Conservation (phyloP, 164 flowering plant genomes). For the Annona squamosa region DNA sequence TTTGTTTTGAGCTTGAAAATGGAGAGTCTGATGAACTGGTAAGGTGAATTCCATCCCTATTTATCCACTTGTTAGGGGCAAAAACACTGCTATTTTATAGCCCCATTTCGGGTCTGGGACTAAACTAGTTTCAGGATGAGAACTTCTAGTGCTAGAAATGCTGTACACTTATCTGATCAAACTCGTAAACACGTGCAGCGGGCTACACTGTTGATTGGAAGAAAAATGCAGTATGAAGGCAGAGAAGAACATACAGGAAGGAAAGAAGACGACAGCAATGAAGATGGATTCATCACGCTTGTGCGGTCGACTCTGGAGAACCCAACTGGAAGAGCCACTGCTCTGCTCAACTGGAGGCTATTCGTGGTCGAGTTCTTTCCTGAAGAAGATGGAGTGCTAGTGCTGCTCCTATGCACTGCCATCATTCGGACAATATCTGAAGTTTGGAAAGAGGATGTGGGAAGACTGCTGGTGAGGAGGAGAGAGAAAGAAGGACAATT, state of each 20-base stretch:
- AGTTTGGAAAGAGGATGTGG: conserved; percentile 61
- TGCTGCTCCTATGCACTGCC: conserved; percentile 55
- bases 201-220: conserved; percentile 62
- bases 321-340: conserved; percentile 75
- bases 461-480: conserved; percentile 55
- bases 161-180: neutral
- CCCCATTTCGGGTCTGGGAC: no score
- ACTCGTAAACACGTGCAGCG: conserved; percentile 16
- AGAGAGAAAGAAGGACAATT: conserved; percentile 57
- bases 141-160: neutral
- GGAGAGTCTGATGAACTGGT: conserved; percentile 34
- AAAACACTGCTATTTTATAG: no score
- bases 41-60: conserved; percentile 6
- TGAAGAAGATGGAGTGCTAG: conserved; percentile 78
- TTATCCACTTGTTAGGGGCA: neutral
- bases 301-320: conserved; percentile 61
- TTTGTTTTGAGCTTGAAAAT: conserved; percentile 39
- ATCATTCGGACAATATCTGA: conserved; percentile 63
- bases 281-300: conserved; percentile 67
- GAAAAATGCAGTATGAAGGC: conserved; percentile 55
- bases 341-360: conserved; percentile 80
- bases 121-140: no score
- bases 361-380: conserved; percentile 61
- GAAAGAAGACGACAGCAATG: conserved; percentile 28
- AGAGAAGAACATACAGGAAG: conserved; percentile 13